Evolutionary conservation across 1,139 yeast genomes (phyloP), one percentile per base, ranked within the genome.

Genomic region (Candida tropicalis): DNA sequence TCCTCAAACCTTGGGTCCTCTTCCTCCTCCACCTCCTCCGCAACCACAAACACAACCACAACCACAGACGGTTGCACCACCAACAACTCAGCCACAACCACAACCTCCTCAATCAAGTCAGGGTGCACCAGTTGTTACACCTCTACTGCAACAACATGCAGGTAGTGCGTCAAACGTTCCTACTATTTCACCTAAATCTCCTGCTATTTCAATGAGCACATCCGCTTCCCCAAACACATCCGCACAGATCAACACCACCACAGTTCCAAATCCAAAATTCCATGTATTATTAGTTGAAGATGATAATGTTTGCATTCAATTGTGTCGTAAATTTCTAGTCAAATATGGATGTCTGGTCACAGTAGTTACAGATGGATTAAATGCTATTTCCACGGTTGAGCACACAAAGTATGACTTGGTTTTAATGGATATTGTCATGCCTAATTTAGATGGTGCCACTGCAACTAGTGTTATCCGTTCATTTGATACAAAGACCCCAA

Each of bases 321-420:
- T 86, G 23, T 86, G 93, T 56, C 75, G 87, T 15, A 87, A 87
- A 60, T 88, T 91, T 58, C 65, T 93, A 49, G 80, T 82, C 55
- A 87, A 88, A 57, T 89, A 87, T 60, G 98, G 98, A 1, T 91
- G 97, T 63, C 84, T 89, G 23, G 96, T 91, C 3, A 93, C 95
- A 36, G 89, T 89, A 22, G 97, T 90, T 0, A 86, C 90, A 13
- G 97, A 91, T 66, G 99, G 99, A 0, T 66, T 91, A 20, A 84
- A 87, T 35, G 97, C 97, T 2, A 89, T 93, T 39, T 79, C 84
- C 26, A 84, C 86, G 1, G 83, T 88, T 38, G 96, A 88, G 60
- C 79, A 79, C 45, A 79, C 81, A 28, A 79, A 82, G 54, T 90
- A 85, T 58, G 96, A 90, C 61, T 68, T 90, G 46, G 95, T 91